phyloP scores from a whole-genome alignment of 352 stramenopile genomes.

The Phytophthora sp. region DNA sequence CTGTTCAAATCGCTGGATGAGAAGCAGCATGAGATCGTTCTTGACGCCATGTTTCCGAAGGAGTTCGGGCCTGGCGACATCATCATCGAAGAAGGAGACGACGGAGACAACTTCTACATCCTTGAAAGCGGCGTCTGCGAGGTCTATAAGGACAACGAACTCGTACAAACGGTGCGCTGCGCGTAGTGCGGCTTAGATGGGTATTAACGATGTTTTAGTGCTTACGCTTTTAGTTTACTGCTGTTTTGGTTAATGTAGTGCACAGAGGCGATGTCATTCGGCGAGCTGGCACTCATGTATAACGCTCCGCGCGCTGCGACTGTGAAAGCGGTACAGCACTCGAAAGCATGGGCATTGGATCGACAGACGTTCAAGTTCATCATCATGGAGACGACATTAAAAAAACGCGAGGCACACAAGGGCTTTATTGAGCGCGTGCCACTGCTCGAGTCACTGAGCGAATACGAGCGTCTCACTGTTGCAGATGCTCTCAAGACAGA shows the following conservation, averaged over 20 bases:
- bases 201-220: too few species aligned
- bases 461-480: constrained; percentile 91
- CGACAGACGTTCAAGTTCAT: constrained; percentile 92
- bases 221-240: too few species aligned
- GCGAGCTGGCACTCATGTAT: constrained; percentile 98
- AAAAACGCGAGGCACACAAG: constrained; percentile 88
- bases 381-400: constrained; percentile 92
- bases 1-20: constrained; percentile 91
- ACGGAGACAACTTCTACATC: constrained; percentile 96
- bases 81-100: constrained; percentile 92
- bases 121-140: constrained; percentile 93
- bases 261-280: constrained; percentile 93
- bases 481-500: constrained; percentile 84
- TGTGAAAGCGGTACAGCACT: constrained; percentile 90
- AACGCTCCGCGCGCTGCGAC: constrained; percentile 95
- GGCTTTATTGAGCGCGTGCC: constrained; percentile 90
- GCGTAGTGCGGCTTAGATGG: constrained; percentile 4
- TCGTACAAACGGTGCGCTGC: constrained; percentile 76
- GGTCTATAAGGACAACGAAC: constrained; percentile 88
- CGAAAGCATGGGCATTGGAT: constrained; percentile 93
- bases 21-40: constrained; percentile 86
- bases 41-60: constrained; percentile 89
- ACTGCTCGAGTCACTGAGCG: constrained; percentile 90
- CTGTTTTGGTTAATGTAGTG: constrained; percentile 47
- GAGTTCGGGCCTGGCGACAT: constrained; percentile 78